Base-by-base conservation (phyloP, 2,329 filamentous ascomycete species). In the Aspergillus ochraceus region DNA sequence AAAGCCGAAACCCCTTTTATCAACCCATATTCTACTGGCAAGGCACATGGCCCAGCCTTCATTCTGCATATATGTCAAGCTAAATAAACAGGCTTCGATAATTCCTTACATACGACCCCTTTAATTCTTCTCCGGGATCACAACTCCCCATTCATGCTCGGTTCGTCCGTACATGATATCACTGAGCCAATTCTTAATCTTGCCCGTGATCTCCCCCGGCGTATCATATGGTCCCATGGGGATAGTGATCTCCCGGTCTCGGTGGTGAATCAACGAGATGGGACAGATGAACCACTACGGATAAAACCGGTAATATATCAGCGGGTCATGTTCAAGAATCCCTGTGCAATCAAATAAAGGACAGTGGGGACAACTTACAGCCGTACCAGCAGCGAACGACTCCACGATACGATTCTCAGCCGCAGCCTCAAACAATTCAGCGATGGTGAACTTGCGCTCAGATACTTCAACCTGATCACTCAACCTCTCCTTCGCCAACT, bases 311-410 rank as follows among this genome's bases (percentile, higher is more conserved):
- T 9, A 6, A 20, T 1, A 12, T 3, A 26, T 26, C 19, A 19
- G 24, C 5, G 4, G 6, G 9, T 17, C 9, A 26, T 26, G 20
- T 2, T 22, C 5, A 24, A 24, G 32, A 4, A 8, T 8, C 4
- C 6, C 24, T 6, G 24, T 26, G 24, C 24, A 26, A 26, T 26
- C 24, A 26, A 26, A 26, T 8, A 8, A 26, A 26, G 24, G 4
- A 26, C 6, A 26, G 24, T 6, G 24, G 24, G 24, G 24, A 17
- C 12, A 36, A 55, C 54, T 55, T 39, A 55, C 54, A 22, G 92
- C 92, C 55, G 92, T 96, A n/a, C 92, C 92, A 22, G 89, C 86
- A 3, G 88, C 90, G 73, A 96, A 96, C 4, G 90, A 84, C 78
- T 96, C 92, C 6, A 96, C 71, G 42, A 96, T 72, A 3, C 91